Evolutionary conservation across 441 rosid species (phyloP).

Genomic region (Bocquillonia castaneifolia): DNA sequence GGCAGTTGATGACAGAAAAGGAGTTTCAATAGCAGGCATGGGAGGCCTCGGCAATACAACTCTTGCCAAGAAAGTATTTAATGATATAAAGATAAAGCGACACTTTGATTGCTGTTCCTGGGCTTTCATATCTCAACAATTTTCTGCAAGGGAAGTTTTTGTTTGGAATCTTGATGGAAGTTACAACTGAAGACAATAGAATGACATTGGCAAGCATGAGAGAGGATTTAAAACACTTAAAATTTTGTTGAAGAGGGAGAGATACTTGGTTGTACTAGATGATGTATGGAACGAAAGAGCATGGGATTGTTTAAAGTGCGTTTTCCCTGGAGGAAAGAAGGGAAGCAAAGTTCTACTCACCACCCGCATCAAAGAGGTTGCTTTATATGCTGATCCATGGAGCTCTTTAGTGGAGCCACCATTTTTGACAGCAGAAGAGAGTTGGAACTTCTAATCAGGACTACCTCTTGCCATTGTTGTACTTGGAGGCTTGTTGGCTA

Average conservation of each 20-base stretch:
- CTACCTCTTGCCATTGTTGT: slow-evolving; percentile 18
- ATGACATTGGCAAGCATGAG: slow-evolving; percentile 10
- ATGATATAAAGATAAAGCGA: not conserved
- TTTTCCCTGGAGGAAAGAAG: slow-evolving; percentile 20
- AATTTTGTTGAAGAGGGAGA: slow-evolving; percentile 20
- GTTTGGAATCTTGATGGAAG: not conserved
- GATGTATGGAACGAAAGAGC: slow-evolving; percentile 31
- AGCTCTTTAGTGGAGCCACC: slow-evolving; percentile 26
- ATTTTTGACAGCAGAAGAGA: slow-evolving; percentile 23
- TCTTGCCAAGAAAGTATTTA: slow-evolving; percentile 18
- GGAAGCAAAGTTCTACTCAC: slow-evolving; percentile 35
- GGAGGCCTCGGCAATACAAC: slow-evolving; percentile 28
- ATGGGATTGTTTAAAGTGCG: slow-evolving; percentile 24
- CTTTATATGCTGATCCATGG: slow-evolving; percentile 25
- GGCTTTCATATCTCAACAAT: not conserved
- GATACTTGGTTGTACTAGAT: slow-evolving; percentile 35
- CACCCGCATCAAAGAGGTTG: slow-evolving; percentile 27
- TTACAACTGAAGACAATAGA: not conserved
- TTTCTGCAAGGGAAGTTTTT: not conserved
- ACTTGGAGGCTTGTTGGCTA: slow-evolving; percentile 18
- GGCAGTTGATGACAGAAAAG: not conserved
- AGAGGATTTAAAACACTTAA: slow-evolving; percentile 22
- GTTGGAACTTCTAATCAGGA: slow-evolving; percentile 34
- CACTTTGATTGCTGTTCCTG: slow-evolving; percentile 15
- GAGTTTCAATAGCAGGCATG: slow-evolving; percentile 22